Evolutionary conservation across 2,329 filamentous ascomycete species (phyloP).

Genomic region (Pseudodiploospora longispora): DNA sequence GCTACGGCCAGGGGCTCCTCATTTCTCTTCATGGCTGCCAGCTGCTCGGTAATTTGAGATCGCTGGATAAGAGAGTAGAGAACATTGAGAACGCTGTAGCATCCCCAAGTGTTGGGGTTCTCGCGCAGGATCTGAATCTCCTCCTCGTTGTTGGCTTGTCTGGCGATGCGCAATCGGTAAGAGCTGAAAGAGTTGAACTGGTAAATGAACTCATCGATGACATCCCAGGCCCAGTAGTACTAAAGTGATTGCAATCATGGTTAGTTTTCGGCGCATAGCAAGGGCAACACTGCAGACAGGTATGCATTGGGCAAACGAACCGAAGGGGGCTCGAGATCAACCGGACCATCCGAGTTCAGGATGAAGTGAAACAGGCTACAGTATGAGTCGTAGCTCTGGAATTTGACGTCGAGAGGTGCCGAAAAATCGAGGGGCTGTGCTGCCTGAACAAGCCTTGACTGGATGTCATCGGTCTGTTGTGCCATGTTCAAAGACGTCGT

Average conservation of each 20-base stretch:
- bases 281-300: not conserved
- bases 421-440: constrained; percentile 95
- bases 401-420: constrained; percentile 91
- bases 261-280: constrained; percentile 7
- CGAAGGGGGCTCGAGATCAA: constrained; percentile 92
- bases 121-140: constrained; percentile 86
- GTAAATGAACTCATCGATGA: constrained; percentile 99
- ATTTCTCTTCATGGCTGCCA: constrained; percentile 86
- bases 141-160: constrained; percentile 77
- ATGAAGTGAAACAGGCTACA: constrained; percentile 99
- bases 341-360: constrained; percentile 96
- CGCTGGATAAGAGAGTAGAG: constrained; percentile 98
- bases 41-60: constrained; percentile 96
- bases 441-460: constrained; percentile 82
- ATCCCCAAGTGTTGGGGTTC: constrained; percentile 98
- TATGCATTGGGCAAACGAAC: constrained; percentile 46
- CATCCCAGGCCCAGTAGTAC: constrained; percentile 99
- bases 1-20: constrained; percentile 84
- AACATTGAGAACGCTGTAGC: constrained; percentile 98
- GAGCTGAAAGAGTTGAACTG: constrained; percentile 99
- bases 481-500: constrained; percentile 60
- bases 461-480: constrained; percentile 81
- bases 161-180: constrained; percentile 86
- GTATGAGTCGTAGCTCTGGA: constrained; percentile 98
- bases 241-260: constrained; percentile 29